Evolutionary conservation across 176 grass and related monocot species (phyloP).

Genomic region (Ensete ventricosum): DNA sequence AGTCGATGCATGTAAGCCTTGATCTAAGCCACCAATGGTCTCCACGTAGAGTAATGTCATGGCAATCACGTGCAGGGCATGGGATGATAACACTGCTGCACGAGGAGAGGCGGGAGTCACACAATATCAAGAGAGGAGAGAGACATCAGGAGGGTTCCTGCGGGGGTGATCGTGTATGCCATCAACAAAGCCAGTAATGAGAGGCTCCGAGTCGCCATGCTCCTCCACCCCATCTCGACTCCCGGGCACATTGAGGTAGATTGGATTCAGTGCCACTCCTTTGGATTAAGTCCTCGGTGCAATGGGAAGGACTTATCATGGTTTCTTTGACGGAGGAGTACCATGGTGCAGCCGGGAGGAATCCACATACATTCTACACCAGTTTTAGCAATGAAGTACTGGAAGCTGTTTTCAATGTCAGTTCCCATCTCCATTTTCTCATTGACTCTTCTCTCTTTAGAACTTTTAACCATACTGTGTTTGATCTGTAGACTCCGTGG

Average conservation of each 20-base stretch:
- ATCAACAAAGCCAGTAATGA: slow-evolving; percentile 39
- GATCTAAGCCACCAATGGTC: background rate
- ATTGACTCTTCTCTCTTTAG: background rate
- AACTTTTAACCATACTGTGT: background rate
- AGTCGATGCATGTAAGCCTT: background rate
- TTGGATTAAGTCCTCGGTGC: no score
- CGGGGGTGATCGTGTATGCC: slow-evolving; percentile 52
- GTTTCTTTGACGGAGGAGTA: slow-evolving; percentile 28
- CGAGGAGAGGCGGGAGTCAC: slow-evolving; percentile 33
- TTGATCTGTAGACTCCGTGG: slow-evolving; percentile 22
- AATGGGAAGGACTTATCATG: no score
- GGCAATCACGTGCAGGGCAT: slow-evolving; percentile 17
- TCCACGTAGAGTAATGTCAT: background rate
- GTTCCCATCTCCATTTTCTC: background rate
- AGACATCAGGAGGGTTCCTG: slow-evolving; percentile 48
- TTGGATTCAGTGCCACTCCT: no score
- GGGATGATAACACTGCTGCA: slow-evolving; percentile 38
- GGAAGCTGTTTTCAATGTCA: slow-evolving; percentile 62
- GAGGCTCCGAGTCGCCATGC: slow-evolving; percentile 53
- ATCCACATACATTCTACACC: slow-evolving; percentile 38
- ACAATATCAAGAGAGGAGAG: slow-evolving; percentile 55
- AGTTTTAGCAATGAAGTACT: slow-evolving; percentile 63
- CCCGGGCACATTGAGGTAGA: slow-evolving; percentile 45
- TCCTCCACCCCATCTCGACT: slow-evolving; percentile 41
- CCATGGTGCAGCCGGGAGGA: slow-evolving; percentile 35